Evolutionary conservation across 2,329 filamentous ascomycete species (phyloP).

Genomic region (Venturia pyrina): DNA sequence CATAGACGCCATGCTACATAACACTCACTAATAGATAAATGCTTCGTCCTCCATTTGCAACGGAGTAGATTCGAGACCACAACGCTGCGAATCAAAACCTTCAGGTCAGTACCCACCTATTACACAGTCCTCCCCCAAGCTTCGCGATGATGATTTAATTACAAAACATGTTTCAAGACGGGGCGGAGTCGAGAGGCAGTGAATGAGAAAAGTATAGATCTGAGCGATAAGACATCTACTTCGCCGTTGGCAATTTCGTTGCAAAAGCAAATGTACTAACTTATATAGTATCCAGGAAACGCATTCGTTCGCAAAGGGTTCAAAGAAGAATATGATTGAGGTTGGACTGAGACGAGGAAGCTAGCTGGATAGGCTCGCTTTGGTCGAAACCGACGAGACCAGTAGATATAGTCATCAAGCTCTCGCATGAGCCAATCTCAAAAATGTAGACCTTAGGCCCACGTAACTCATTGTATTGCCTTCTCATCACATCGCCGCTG

Average conservation of each 20-base stretch:
- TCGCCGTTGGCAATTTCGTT: background rate
- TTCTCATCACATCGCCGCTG: background rate
- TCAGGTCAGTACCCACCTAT: background rate
- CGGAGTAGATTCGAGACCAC: background rate
- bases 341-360: background rate
- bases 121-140: background rate
- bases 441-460: no score
- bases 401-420: background rate
- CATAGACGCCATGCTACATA: no score
- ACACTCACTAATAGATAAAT: no score
- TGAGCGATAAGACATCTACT: background rate
- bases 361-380: background rate
- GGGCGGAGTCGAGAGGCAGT: constrained; percentile 5
- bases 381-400: background rate
- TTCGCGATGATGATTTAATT: constrained; percentile 6
- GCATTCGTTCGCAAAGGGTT: background rate
- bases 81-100: background rate
- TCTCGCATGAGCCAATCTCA: no score
- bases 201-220: constrained; percentile 9
- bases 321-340: background rate
- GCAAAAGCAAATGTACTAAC: background rate
- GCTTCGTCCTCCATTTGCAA: no score
- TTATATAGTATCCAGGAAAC: background rate
- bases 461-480: background rate
- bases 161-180: constrained; percentile 10